These are phyloP conservation scores for Fusarium tanahbumbuense DNA, from an alignment of 2,329 filamentous ascomycete species.

Conservation along the genomic window DNA sequence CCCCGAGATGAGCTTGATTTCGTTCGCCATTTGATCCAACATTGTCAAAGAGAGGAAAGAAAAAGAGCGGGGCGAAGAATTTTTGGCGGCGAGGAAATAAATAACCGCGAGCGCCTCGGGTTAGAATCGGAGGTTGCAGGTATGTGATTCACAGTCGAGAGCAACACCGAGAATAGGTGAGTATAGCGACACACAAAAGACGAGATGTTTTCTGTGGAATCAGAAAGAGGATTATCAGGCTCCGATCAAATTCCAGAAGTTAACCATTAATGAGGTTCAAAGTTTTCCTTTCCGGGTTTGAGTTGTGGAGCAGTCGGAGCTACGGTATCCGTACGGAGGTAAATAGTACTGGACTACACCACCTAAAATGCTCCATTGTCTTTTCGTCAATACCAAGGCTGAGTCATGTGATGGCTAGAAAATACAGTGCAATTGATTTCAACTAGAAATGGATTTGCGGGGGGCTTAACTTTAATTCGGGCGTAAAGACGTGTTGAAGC, in stretches of 20 bases:
- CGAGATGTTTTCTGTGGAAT: neutral
- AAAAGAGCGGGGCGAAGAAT: slow-evolving; percentile 45
- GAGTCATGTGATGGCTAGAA: slow-evolving; percentile 41
- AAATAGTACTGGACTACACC: neutral
- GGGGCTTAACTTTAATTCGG: slow-evolving; percentile 29
- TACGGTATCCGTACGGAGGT: slow-evolving; percentile 11
- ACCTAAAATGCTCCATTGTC: neutral
- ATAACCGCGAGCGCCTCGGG: slow-evolving; percentile 34
- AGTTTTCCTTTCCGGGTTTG: slow-evolving; percentile 44
- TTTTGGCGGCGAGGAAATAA: slow-evolving; percentile 45
- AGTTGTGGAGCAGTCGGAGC: slow-evolving; percentile 40
- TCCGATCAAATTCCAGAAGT: slow-evolving; percentile 37
- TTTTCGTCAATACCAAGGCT: neutral
- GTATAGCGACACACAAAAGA: slow-evolving; percentile 4
- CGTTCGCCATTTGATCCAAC: slow-evolving; percentile 62
- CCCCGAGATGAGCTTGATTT: slow-evolving; percentile 64
- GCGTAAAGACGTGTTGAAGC: slow-evolving; percentile 1
- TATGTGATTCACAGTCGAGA: slow-evolving; percentile 39
- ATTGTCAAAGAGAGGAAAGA: slow-evolving; percentile 46
- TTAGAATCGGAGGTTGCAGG: slow-evolving; percentile 25
- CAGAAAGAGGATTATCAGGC: slow-evolving; percentile 1
- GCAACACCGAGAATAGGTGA: slow-evolving; percentile 22
- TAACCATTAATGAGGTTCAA: slow-evolving; percentile 32
- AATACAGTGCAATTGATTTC: neutral
- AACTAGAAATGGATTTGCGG: slow-evolving; percentile 8